A percentile compares a stretch with the other conserved stretches of the same genome.
phyloP scores from a whole-genome alignment of 2,329 filamentous ascomycete genomes.

The Apiospora malaysiana region DNA sequence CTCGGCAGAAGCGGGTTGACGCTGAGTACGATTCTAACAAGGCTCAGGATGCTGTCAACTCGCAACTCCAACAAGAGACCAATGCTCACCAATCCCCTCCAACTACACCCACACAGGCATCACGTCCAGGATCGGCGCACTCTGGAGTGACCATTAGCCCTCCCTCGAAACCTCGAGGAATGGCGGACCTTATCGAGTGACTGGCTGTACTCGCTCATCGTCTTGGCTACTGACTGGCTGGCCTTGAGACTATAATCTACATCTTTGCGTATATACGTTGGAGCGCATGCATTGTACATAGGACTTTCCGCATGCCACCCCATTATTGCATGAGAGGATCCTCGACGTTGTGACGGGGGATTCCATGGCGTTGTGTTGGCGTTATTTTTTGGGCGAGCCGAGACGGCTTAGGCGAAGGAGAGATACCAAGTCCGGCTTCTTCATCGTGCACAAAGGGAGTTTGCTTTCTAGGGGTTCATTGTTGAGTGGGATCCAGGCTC shows the following conservation, averaged over 20 bases:
- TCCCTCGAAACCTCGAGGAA: conserved; percentile 23
- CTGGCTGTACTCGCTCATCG: conserved; percentile 9
- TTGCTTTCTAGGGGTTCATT: neutral
- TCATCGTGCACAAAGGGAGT: neutral
- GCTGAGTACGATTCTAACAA: neutral
- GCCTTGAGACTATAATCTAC: neutral
- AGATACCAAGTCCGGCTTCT: conserved; percentile 1
- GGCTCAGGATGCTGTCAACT: conserved; percentile 26
- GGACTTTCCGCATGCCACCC: neutral
- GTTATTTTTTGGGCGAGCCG: conserved; percentile 8
- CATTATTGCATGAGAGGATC: neutral
- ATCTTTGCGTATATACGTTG: conserved; percentile 3
- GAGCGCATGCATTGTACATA: neutral
- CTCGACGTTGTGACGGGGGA: neutral
- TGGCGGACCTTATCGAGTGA: conserved; percentile 24
- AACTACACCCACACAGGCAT: conserved; percentile 33
- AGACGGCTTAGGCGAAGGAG: conserved; percentile 8
- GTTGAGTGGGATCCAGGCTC: neutral
- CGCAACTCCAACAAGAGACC: conserved; percentile 26
- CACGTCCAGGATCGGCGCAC: conserved; percentile 25
- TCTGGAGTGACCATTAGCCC: conserved; percentile 28
- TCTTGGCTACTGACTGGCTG: conserved; percentile 2
- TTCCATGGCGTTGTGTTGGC: conserved; percentile 17
- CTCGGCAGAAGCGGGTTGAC: conserved; percentile 6
- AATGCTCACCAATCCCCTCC: conserved; percentile 27